Base-by-base conservation (phyloP, 345 rosid genomes). In the Combretum micranthum region DNA sequence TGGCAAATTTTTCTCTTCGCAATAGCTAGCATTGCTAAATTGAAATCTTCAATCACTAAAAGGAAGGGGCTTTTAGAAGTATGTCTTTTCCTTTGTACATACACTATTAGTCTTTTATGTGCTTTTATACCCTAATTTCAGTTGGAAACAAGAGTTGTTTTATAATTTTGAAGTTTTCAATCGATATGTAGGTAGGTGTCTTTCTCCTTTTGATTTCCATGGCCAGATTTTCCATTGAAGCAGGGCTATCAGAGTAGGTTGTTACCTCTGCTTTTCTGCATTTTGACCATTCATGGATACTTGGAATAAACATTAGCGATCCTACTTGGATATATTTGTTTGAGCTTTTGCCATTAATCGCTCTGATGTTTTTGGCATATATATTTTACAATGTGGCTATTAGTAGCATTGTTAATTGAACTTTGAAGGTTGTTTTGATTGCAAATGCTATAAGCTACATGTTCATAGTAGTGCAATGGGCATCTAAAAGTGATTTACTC, bases 231-330 rank as follows among this genome's bases (percentile, higher is more conserved):
- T 67, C 82, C 46, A 89, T 89, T 44, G 97, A 93, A 56, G 75
- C 85, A 72, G 97, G 97, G 69, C 64, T 89, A 65, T 78, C 87
- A 63, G 87, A 89, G 78, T 96, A 89, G 83, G 97, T 97, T 68
- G 88, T 86, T 46, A 83, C 90, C 62, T 86, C 99, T 61, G 74
- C 73, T 43, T 89, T 87, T 72, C 63, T 89, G 87, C 77, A 71
- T 56, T 73, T 64, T 59, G 82, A 85, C 56, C 71, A 89, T 63
- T 83, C 99, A 15, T 85, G 89, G 96, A 70, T 79, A 77, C 77
- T 77, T 50, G 93, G 84, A 39, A 59, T 89, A 65, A 64, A 74
- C 51, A 59, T 67, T 52, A 77, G 75, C 61, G 78, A 80, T 76
- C 75, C 76, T 26, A 15, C 73, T 46, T 74, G 88, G 86, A 77